Conservation (phyloP, 257 asterid species). For the Solanum chaucha region DNA sequence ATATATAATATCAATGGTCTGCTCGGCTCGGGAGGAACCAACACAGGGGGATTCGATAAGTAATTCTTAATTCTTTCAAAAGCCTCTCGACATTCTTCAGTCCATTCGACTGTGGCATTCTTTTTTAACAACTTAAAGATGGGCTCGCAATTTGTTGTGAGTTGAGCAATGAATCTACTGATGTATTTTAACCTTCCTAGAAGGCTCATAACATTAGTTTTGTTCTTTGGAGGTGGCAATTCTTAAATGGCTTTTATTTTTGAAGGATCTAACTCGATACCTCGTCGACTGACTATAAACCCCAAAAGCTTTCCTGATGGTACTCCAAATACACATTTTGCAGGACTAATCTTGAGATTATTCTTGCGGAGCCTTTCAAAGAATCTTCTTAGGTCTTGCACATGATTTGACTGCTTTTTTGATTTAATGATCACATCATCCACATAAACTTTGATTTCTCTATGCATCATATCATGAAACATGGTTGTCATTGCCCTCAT, state of each 20-base stretch:
- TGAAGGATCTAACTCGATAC: not conserved
- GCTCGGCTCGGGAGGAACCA: no score
- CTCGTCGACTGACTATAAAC: not conserved
- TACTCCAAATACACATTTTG: not conserved
- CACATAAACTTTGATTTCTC: not conserved
- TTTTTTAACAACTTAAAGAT: no score
- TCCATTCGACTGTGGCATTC: not conserved
- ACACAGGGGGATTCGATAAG: no score
- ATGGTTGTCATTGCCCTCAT: not conserved
- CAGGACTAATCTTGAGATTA: not conserved
- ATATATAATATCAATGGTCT: no score
- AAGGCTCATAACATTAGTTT: no score
- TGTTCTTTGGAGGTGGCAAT: not conserved
- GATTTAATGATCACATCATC: not conserved
- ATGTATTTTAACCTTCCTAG: not conserved
- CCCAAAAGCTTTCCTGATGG: not conserved
- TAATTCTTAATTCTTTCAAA: not conserved
- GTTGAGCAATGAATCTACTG: not conserved
- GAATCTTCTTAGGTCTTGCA: no score
- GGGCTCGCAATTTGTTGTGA: not conserved
- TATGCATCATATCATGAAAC: not conserved
- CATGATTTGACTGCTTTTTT: not conserved
- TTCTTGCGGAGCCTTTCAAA: not conserved
- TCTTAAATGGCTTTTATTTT: no score
- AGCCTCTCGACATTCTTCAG: not conserved